Evolutionary conservation across 2,329 filamentous ascomycete genomes (phyloP), one percentile per base, ranked within the genome.

Genomic region (Clarireedia homoeocarpa): DNA sequence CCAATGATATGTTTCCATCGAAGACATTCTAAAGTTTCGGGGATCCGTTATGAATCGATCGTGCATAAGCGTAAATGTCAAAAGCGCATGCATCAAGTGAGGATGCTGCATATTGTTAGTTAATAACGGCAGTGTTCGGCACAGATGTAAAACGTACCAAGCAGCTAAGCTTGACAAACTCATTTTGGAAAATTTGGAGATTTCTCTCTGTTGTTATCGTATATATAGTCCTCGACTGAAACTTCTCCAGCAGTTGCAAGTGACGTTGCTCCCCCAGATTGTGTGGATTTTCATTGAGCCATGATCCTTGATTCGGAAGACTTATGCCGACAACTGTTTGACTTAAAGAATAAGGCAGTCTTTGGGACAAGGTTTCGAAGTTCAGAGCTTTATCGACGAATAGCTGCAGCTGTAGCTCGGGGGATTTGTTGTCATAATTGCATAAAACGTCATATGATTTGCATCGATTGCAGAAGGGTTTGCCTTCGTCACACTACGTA

Each of bases 41-140:
- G 55, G 44, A 5, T 57, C 46, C 1, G 60, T 42, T 62, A 61
- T 40, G 78, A 64, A 58, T 5, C 75, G 71, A 58, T 82, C 79
- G 60, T 84, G 80, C 59, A 80, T 73, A 3, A 77, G 65, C 2
- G 80, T 77, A 23, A 83, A 62, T 20, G 76, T 72, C 30, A 82
- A 69, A 17, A 81, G 71, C 48, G 77, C 70, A 64, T 84, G 80
- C 69, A 81, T 74, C 5, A 84, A 70, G 48, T 67, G 58, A 20
- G 56, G 50, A 55, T 62, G 56, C 63, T 65, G 20, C 20, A 20
- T 20, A 23, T 9, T 24, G n/a, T 42, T n/a, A 6, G 23, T 57
- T 20, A 38, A 36, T 30, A 17, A 36, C 26, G 5, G 17, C 20
- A 17, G 14, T 7, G 7, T 27, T 14, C 24, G 6, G n/a, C 10